A percentile compares a stretch with the other conserved stretches of the same genome.
Conservation (phyloP, 2,329 filamentous ascomycete species). For the Microcyclosporella mali region DNA sequence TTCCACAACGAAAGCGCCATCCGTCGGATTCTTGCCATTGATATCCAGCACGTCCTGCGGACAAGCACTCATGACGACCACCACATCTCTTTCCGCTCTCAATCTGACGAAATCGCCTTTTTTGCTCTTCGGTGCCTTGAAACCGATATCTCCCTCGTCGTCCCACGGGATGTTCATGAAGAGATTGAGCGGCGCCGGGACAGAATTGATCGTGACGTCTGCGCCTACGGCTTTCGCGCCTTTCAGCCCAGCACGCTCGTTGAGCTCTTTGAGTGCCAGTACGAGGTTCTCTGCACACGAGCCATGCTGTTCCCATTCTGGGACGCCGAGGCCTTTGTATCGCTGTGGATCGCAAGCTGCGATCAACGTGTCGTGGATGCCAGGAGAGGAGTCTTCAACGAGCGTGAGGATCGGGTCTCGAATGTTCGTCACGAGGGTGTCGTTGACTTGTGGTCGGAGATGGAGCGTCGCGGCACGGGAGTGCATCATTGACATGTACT, state of each 20-base stretch:
- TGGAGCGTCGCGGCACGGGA: constrained; percentile 38
- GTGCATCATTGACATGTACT: constrained; percentile 44
- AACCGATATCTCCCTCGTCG: constrained; percentile 37
- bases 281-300: constrained; percentile 46
- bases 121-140: constrained; percentile 37
- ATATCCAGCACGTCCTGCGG: constrained; percentile 41
- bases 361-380: constrained; percentile 44
- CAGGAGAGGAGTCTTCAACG: constrained; percentile 40
- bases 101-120: constrained; percentile 40
- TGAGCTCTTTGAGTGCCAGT: constrained; percentile 43
- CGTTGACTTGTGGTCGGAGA: constrained; percentile 36
- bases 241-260: constrained; percentile 42
- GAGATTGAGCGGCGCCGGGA: constrained; percentile 42
- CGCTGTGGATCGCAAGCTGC: constrained; percentile 43
- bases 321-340: constrained; percentile 38
- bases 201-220: constrained; percentile 44
- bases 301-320: constrained; percentile 42
- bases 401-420: constrained; percentile 43
- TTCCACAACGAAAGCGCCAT: constrained; percentile 40
- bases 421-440: constrained; percentile 41
- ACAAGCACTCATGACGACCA: constrained; percentile 44
- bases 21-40: constrained; percentile 37
- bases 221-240: constrained; percentile 43
- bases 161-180: constrained; percentile 45
- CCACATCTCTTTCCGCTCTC: constrained; percentile 40